Evolutionary conservation across 192 early-diverging fungal genomes (phyloP).

Genomic region (Coemansia sp.): DNA sequence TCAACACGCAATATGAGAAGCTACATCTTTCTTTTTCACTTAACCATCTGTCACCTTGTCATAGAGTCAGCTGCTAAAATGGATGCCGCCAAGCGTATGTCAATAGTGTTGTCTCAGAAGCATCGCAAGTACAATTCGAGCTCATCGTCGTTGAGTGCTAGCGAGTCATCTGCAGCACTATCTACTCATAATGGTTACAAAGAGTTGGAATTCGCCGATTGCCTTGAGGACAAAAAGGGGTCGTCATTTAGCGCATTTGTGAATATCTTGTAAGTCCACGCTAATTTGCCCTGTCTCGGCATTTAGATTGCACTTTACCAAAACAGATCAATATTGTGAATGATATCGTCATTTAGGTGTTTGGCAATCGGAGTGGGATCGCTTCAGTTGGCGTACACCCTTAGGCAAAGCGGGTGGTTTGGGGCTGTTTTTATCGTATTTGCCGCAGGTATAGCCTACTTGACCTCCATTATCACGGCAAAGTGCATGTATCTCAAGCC

Average conservation of each 20-base stretch:
- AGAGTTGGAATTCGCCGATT: background rate
- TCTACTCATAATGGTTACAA: background rate
- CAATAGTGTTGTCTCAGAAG: background rate
- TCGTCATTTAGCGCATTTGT: constrained; percentile 40
- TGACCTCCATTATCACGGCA: constrained; percentile 32
- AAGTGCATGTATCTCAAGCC: constrained; percentile 47
- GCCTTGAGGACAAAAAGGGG: constrained; percentile 8
- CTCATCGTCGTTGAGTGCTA: background rate
- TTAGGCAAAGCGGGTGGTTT: constrained; percentile 47
- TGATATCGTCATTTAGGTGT: constrained; percentile 11
- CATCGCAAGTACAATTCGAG: background rate
- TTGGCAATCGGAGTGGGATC: constrained; percentile 45
- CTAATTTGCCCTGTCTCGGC: background rate
- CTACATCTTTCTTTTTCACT: background rate
- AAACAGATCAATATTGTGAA: background rate
- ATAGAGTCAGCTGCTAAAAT: background rate
- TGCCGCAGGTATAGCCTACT: constrained; percentile 25
- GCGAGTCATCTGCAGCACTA: background rate
- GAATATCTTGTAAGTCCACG: constrained; percentile 35
- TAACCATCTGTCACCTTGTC: background rate
- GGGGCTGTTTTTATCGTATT: constrained; percentile 35
- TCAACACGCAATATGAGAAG: background rate
- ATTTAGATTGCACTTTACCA: background rate
- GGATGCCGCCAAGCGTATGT: background rate
- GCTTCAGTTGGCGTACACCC: constrained; percentile 42